phyloP scores from a whole-genome alignment of 176 grass and related monocot species.

The Urochloa ruziziensis region DNA sequence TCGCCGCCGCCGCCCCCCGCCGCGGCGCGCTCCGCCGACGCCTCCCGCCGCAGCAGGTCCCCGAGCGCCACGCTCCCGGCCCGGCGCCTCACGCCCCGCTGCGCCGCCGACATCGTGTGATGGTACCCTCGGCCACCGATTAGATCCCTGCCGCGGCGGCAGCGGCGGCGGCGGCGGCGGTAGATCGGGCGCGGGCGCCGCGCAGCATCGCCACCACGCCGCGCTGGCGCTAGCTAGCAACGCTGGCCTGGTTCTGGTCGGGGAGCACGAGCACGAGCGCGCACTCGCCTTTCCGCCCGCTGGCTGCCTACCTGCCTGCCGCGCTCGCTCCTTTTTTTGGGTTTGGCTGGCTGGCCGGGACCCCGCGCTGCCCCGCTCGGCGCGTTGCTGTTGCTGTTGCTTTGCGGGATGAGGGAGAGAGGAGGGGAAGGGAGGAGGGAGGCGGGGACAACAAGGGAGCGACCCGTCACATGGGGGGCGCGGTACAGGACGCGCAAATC shows the following conservation, averaged over 20 bases:
- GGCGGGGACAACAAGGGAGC: background rate
- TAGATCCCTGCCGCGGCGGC: slow-evolving; percentile 34
- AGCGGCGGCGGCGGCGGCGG: background rate
- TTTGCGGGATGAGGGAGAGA: slow-evolving; percentile 23
- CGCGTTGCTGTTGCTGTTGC: slow-evolving; percentile 26
- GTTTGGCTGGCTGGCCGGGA: slow-evolving; percentile 9
- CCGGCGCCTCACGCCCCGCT: slow-evolving; percentile 16
- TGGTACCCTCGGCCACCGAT: background rate
- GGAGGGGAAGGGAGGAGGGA: no score
- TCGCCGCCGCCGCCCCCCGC: background rate
- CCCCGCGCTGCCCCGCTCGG: background rate
- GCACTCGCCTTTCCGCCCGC: background rate
- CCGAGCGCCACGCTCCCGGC: slow-evolving; percentile 47
- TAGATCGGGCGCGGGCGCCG: background rate
- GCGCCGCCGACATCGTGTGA: background rate
- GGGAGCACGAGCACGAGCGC: slow-evolving; percentile 10
- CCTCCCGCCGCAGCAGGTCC: slow-evolving; percentile 52
- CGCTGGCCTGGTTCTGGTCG: background rate
- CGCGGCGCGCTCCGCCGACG: slow-evolving; percentile 28
- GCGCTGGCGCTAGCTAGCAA: background rate
- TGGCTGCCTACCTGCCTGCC: background rate
- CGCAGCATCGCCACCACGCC: background rate
- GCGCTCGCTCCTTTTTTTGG: background rate
- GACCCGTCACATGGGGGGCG: slow-evolving; percentile 50
- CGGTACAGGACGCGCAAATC: slow-evolving; percentile 51